These are phyloP conservation scores for Paecilomyces dactylethromorphus DNA, from an alignment of 2,329 filamentous ascomycete species.

Conservation along the genomic window DNA sequence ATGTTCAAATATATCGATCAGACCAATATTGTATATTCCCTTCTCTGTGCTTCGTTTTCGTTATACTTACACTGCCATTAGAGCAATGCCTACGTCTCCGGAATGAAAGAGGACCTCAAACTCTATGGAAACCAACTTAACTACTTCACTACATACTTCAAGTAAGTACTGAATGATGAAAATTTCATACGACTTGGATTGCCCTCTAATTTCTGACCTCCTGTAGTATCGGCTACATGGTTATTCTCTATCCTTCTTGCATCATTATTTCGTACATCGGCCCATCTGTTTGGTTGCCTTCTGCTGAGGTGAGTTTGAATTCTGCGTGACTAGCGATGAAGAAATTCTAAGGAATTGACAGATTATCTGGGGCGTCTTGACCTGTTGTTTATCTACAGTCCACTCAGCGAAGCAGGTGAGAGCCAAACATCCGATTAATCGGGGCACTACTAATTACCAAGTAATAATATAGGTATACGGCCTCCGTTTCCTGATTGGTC, in stretches of 20 bases:
- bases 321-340: too few species aligned
- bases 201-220: not conserved
- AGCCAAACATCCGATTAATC: not conserved
- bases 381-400: not conserved
- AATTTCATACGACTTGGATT: not conserved
- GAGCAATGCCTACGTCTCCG: conserved; percentile 13
- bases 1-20: not conserved
- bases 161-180: not conserved
- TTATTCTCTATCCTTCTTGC: not conserved
- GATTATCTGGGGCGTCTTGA: not conserved
- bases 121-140: conserved; percentile 48
- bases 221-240: not conserved
- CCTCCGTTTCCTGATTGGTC: not conserved
- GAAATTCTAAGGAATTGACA: not conserved
- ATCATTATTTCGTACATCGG: not conserved
- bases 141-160: conserved; percentile 8
- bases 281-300: not conserved
- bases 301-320: not conserved
- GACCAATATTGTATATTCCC: not conserved
- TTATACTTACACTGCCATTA: not conserved
- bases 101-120: conserved; percentile 41
- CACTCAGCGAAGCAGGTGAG: not conserved
- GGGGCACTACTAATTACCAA: not conserved
- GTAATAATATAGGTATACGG: not conserved
- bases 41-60: not conserved